These are phyloP conservation scores for Lenzites betulinus DNA, from an alignment of 768 basidiomycete genomes.

Conservation along the genomic window DNA sequence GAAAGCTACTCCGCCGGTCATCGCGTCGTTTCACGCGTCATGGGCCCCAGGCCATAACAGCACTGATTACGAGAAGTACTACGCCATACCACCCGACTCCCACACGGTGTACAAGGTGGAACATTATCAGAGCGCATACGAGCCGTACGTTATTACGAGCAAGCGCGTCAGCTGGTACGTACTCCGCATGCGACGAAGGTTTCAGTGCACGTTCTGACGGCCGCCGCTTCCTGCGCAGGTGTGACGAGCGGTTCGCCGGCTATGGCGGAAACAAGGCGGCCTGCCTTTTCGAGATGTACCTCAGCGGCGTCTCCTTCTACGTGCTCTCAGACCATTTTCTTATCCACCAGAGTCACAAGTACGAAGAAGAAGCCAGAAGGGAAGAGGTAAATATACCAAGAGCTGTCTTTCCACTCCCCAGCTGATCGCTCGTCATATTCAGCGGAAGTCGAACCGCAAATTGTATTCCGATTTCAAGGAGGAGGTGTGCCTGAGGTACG, in stretches of 20 bases:
- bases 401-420: not conserved
- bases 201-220: conserved; percentile 5
- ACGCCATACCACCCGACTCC: conserved; percentile 53
- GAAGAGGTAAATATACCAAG: conserved; percentile 53
- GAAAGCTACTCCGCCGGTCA: conserved; percentile 42
- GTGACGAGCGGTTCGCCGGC: conserved; percentile 88
- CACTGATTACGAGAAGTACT: conserved; percentile 69
- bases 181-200: conserved; percentile 1
- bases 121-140: conserved; percentile 81
- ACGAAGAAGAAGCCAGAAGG: conserved; percentile 73
- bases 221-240: conserved; percentile 49
- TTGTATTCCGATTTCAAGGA: conserved; percentile 79
- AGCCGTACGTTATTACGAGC: conserved; percentile 85
- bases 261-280: conserved; percentile 95
- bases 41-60: conserved; percentile 83
- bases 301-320: conserved; percentile 82
- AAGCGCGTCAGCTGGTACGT: conserved; percentile 71
- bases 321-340: conserved; percentile 88
- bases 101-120: conserved; percentile 77
- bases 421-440: not conserved
- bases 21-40: conserved; percentile 76
- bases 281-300: conserved; percentile 88
- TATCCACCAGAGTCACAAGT: conserved; percentile 83
- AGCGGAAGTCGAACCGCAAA: conserved; percentile 78
- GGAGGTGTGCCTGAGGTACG: conserved; percentile 68